These are phyloP conservation scores for Dendrobium officinale DNA, from an alignment of 106 monocot genomes.

Conservation along the genomic window DNA sequence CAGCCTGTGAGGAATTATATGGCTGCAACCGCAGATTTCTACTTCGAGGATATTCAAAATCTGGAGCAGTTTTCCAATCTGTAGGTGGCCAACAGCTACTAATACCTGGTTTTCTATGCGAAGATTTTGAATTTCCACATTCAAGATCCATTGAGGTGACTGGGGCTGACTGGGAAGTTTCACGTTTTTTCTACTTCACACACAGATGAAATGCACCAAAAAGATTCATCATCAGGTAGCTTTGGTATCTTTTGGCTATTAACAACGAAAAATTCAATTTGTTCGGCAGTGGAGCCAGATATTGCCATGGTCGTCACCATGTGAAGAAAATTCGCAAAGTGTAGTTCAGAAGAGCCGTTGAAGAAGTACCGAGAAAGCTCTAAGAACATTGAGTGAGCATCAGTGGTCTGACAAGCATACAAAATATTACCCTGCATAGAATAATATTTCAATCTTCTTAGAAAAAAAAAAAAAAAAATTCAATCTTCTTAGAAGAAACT, in stretches of 20 bases:
- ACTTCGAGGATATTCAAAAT: conserved; percentile 13
- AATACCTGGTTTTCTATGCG: conserved; percentile 25
- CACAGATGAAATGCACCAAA: conserved; percentile 53
- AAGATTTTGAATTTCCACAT: conserved; percentile 5
- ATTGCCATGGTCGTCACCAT: conserved; percentile 82
- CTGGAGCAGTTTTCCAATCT: conserved; percentile 65
- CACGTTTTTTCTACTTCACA: not conserved
- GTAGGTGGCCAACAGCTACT: conserved; percentile 57
- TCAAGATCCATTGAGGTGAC: conserved; percentile 6
- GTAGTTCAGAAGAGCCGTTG: conserved; percentile 61
- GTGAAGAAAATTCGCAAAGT: conserved; percentile 93
- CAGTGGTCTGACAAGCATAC: conserved; percentile 35
- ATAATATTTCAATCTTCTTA: not conserved
- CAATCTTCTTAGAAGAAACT: not conserved
- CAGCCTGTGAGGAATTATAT: not conserved
- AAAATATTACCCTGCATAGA: conserved; percentile 60
- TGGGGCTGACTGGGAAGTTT: conserved; percentile 2
- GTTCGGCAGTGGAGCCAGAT: conserved; percentile 53
- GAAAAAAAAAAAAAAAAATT: not conserved
- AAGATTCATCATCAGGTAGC: conserved; percentile 57
- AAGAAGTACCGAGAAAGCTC: conserved; percentile 84
- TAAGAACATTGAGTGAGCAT: conserved; percentile 74
- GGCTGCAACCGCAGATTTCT: conserved; percentile 15
- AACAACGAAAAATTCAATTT: conserved; percentile 68
- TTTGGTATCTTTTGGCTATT: conserved; percentile 69